Percentiles rank a stretch among this genome's conserved stretches.
Evolutionary conservation across 1,284 basidiomycete genomes (phyloP).

Genomic region (Fomitopsis betulina): DNA sequence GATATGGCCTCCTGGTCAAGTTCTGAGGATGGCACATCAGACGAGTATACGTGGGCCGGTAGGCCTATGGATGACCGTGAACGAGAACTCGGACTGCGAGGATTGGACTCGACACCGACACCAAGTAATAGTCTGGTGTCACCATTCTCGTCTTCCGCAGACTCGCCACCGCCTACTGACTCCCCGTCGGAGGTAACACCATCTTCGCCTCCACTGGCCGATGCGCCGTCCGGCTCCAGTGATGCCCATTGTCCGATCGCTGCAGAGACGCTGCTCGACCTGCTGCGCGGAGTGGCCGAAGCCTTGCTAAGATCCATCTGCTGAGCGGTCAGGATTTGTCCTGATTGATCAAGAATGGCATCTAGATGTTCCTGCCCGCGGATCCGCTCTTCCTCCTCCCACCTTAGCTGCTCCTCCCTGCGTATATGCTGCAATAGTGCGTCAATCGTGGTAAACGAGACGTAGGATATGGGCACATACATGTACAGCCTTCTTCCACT

Average conservation of each 20-base stretch:
- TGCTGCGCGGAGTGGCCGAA: slow-evolving; percentile 38
- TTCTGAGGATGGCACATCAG: neutral
- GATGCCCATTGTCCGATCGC: slow-evolving; percentile 30
- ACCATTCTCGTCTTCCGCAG: slow-evolving; percentile 16
- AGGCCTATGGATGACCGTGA: neutral
- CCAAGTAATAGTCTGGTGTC: slow-evolving; percentile 7
- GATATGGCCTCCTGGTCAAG: neutral
- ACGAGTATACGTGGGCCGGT: neutral
- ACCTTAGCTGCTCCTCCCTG: slow-evolving; percentile 55
- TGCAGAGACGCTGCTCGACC: slow-evolving; percentile 48
- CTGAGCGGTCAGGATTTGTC: slow-evolving; percentile 83
- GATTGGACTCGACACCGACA: neutral
- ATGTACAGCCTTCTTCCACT: slow-evolving; percentile 90
- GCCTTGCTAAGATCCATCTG: slow-evolving; percentile 58
- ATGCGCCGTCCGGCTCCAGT: slow-evolving; percentile 14
- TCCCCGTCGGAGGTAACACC: slow-evolving; percentile 10
- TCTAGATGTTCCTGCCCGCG: slow-evolving; percentile 83
- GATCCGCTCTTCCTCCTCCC: slow-evolving; percentile 62
- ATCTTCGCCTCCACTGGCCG: slow-evolving; percentile 20
- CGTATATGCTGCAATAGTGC: slow-evolving; percentile 55
- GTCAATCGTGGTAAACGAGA: neutral
- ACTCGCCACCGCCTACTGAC: neutral
- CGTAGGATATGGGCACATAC: slow-evolving; percentile 42
- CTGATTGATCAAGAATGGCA: slow-evolving; percentile 87
- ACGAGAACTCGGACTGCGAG: neutral